Conservation (phyloP, 2,329 filamentous ascomycete species). For the Dactylellina leptospora region DNA sequence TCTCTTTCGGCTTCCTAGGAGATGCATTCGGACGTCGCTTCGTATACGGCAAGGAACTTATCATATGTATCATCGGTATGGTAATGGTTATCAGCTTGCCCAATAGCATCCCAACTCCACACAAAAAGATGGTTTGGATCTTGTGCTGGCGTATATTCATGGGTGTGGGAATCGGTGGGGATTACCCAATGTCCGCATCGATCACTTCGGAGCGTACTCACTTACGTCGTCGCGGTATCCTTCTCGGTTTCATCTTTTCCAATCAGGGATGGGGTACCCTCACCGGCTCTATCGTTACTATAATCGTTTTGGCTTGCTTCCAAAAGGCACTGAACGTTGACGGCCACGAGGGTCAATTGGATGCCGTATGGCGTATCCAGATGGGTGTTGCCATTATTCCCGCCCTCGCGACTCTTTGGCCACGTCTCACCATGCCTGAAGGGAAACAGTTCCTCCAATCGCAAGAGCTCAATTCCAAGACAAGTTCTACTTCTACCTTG, state of each 20-base stretch:
- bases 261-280: constrained; percentile 57
- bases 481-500: constrained; percentile 32
- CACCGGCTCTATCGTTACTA: constrained; percentile 56
- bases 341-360: constrained; percentile 51
- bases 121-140: constrained; percentile 66
- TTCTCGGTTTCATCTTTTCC: constrained; percentile 56
- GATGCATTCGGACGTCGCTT: constrained; percentile 80
- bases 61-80: constrained; percentile 66
- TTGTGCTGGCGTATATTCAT: constrained; percentile 82
- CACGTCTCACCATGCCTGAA: constrained; percentile 57
- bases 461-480: constrained; percentile 54
- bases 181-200: constrained; percentile 82
- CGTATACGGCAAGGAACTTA: constrained; percentile 85
- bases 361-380: constrained; percentile 54
- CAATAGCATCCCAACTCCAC: constrained; percentile 42
- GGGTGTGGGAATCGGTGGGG: constrained; percentile 81
- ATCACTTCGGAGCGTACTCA: constrained; percentile 76
- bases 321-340: constrained; percentile 53
- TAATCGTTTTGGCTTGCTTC: constrained; percentile 56
- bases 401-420: constrained; percentile 55
- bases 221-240: constrained; percentile 44
- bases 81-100: constrained; percentile 55
- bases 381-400: constrained; percentile 56
- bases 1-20: constrained; percentile 80
- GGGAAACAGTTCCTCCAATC: constrained; percentile 56